Evolutionary conservation across 768 basidiomycete species (phyloP), one percentile per base, ranked within the genome.

Genomic region (Sistotremastrum niveocremeum): DNA sequence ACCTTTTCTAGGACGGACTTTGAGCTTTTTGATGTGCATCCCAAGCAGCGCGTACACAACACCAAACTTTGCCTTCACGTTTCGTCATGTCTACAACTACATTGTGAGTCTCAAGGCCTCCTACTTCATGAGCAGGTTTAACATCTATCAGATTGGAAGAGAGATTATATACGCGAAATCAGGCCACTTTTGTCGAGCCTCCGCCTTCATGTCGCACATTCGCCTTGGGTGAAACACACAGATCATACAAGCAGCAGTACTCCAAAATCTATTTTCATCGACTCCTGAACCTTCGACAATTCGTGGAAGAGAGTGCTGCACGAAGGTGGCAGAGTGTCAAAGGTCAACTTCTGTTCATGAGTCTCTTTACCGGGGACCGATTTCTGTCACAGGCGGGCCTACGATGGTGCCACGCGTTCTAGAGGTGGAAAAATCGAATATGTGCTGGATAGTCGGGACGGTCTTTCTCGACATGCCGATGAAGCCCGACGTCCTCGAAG

Each of bases 391-490:
- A 87, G 86, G 79, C 6, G 68, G 72, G 7, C 88, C 90, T 0
- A 57, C 70, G 7, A 71, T 80, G 32, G 74, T 93, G n/a, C 71
- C 79, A 5, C 73, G 87, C 32, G 84, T 94, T 2, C 76, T 95
- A 4, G 94, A 98, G 48, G 81, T 98, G 6, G 66, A 79, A 40
- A 85, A 88, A 54, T 82, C 83, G 1, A 69, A 83, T 55, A 67
- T 94, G 46, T 95, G 90, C 62, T 97, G 83, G 61, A 74, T 98
- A 50, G 68, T 95, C 45, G 95, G 95, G 3, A 99, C 95, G 0
- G 81, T 97, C 5, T 99, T 97, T 61, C 83, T 98, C 79, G 91
- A 99, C 49, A 99, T 99, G 95, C 88, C 91, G 6, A 70, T 98
- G 44, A 99, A 99, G 58, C 94, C 94, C 0, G 98, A 97, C 57